Evolutionary conservation across 2,329 filamentous ascomycete species (phyloP).

Genomic region (Fusarium torreyae): DNA sequence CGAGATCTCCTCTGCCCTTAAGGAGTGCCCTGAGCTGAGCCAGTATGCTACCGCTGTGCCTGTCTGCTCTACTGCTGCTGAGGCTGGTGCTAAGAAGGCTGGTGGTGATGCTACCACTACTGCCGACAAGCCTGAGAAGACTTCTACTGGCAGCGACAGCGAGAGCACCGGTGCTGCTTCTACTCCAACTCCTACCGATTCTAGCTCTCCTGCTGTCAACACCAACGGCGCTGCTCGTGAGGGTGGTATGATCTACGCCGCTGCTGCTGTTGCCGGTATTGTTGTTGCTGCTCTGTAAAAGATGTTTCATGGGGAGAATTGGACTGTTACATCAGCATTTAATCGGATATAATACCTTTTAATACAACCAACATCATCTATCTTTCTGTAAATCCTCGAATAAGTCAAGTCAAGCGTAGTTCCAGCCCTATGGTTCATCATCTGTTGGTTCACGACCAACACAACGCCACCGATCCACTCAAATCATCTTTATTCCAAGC

Average conservation of each 20-base stretch:
- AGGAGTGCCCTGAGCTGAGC: constrained; percentile 49
- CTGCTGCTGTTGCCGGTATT: constrained; percentile 51
- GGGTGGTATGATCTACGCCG: constrained; percentile 51
- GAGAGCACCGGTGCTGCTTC: constrained; percentile 12
- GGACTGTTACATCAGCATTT: constrained; percentile 1
- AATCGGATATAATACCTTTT: constrained; percentile 27
- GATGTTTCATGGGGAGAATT: neutral
- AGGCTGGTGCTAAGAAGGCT: constrained; percentile 1
- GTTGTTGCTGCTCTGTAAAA: constrained; percentile 51
- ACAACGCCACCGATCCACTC: neutral
- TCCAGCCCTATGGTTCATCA: neutral
- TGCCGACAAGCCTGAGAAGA: constrained; percentile 22
- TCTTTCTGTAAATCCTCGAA: neutral
- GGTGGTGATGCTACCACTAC: constrained; percentile 15
- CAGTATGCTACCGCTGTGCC: constrained; percentile 40
- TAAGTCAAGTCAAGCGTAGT: neutral
- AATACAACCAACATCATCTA: constrained; percentile 18
- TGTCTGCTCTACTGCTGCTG: constrained; percentile 45
- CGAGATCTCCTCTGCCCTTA: constrained; percentile 47
- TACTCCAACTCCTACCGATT: constrained; percentile 13
- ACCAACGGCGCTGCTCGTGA: constrained; percentile 47
- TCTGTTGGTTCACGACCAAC: neutral
- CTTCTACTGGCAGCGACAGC: constrained; percentile 8
- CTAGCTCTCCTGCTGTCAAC: constrained; percentile 6
- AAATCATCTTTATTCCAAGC: neutral